Base-by-base conservation (phyloP, 1,139 yeast genomes). In the Blastobotrys capitulatus region DNA sequence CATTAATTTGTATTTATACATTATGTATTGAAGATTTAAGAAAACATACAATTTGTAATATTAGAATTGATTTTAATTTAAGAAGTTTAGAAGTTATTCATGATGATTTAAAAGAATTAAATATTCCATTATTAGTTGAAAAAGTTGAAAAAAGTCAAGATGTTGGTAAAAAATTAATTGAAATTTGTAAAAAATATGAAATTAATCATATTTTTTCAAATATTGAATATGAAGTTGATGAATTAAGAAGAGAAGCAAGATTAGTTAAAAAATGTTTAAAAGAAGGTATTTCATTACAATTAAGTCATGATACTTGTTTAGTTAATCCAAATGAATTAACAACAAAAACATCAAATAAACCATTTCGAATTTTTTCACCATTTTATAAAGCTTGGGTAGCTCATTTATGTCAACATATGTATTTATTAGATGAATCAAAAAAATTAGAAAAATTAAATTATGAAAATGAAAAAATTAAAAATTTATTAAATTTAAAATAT, bases 161-260 rank as follows among this genome's bases (percentile, higher is more conserved):
- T 13, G 44, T 48, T 4, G 41, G 49, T n/a, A 20, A 53, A 38
- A 25, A 25, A 26, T 20, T 39, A 22, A 9, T 39, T 25, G 51
- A 41, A 38, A 50, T 59, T 19, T 40, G 48, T 22, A 52, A 56
- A 18, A 56, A 64, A 26, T 54, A 71, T 53, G 54, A 66, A 6
- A 57, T 68, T 16, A 50, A 60, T n/a, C 67, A 71, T 25, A 60
- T 77, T 6, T 73, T 63, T 52, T 68, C 73, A 36, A 77, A 77
- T 57, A 61, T 73, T 35, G 73, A 74, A 57, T 78, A 77, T 58
- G 82, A 77, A 58, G 73, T 73, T 22, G 82, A 79, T 57, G 83
- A 79, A 57, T 54, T 77, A 45, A 63, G 72, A 29, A 66, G 76
- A 27, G 71, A 69, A 40, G 57, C 65, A 13, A 53, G 52, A 6